Evolutionary conservation across 306 rosid species (phyloP).

Genomic region (Medicago lupulina): DNA sequence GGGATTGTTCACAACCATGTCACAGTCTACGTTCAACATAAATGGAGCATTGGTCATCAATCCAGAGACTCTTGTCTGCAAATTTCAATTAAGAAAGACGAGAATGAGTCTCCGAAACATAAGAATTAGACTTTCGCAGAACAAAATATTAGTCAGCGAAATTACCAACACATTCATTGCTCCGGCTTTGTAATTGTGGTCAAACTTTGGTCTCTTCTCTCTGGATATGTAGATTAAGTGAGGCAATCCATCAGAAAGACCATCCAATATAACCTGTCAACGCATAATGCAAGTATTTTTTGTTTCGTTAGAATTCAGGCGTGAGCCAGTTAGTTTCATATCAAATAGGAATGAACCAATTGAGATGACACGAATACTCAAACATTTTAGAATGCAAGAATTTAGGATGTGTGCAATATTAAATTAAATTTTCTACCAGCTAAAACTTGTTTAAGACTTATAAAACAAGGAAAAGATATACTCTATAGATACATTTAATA

Average conservation of each 20-base stretch:
- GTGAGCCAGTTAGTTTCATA: not conserved
- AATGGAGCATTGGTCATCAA: constrained; percentile 79
- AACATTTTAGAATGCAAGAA: not conserved
- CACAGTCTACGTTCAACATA: constrained; percentile 71
- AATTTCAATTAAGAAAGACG: not conserved
- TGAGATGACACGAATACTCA: not conserved
- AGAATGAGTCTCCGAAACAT: not conserved
- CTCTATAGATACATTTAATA: not conserved
- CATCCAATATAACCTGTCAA: constrained; percentile 62
- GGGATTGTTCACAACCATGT: constrained; percentile 71
- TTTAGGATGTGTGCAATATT: not conserved
- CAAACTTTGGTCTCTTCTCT: constrained; percentile 59
- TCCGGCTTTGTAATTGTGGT: constrained; percentile 79
- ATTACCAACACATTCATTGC: constrained; percentile 73
- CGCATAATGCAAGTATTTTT: not conserved
- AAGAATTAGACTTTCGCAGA: not conserved
- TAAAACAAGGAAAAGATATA: no score
- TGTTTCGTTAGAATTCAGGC: no score
- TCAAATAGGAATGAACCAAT: not conserved
- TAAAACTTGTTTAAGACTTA: no score
- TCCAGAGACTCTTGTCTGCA: constrained; percentile 70
- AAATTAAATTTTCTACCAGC: no score
- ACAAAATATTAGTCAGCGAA: not conserved
- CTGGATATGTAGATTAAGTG: constrained; percentile 67
- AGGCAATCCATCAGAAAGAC: constrained; percentile 51